A percentile compares a stretch with the other conserved stretches of the same genome.
phyloP scores from a whole-genome alignment of 1,284 basidiomycete genomes.

The Microbotryum saponariae region DNA sequence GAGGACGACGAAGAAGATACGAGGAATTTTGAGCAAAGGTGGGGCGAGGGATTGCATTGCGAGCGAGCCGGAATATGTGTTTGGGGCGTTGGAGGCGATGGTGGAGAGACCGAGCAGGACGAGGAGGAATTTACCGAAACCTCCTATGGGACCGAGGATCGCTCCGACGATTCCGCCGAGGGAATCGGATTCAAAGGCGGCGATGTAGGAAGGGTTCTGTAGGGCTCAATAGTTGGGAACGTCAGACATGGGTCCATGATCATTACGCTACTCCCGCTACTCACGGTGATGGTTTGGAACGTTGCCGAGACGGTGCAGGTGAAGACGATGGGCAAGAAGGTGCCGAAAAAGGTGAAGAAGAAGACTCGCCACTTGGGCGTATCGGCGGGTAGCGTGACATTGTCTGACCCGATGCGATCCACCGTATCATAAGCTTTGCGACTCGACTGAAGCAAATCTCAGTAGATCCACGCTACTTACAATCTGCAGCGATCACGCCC shows the following conservation, averaged over 20 bases:
- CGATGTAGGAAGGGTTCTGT: slow-evolving; percentile 50
- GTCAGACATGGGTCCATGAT: too few species aligned
- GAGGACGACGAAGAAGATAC: slow-evolving; percentile 55
- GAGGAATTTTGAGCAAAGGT: slow-evolving; percentile 52
- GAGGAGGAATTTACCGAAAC: slow-evolving; percentile 55
- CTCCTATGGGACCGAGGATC: slow-evolving; percentile 43
- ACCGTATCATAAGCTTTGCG: too few species aligned
- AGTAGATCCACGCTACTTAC: not conserved
- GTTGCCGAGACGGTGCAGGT: slow-evolving; percentile 53
- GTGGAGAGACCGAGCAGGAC: slow-evolving; percentile 54
- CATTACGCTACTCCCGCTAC: too few species aligned
- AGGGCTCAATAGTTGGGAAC: slow-evolving; percentile 34
- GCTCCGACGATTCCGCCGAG: slow-evolving; percentile 46
- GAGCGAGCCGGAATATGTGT: slow-evolving; percentile 54
- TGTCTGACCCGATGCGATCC: not conserved
- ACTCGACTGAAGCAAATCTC: too few species aligned
- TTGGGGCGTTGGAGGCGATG: slow-evolving; percentile 55
- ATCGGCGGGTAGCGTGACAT: slow-evolving; percentile 20
- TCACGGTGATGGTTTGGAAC: slow-evolving; percentile 33
- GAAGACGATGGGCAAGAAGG: slow-evolving; percentile 53
- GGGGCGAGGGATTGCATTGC: slow-evolving; percentile 54
- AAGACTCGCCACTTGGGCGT: slow-evolving; percentile 35
- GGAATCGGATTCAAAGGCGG: slow-evolving; percentile 48
- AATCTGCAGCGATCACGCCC: slow-evolving; percentile 19
- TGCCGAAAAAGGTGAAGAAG: slow-evolving; percentile 49